These are phyloP conservation scores for Plasmodium gonderi DNA, from an alignment of 169 alveolate species.

Conservation along the genomic window DNA sequence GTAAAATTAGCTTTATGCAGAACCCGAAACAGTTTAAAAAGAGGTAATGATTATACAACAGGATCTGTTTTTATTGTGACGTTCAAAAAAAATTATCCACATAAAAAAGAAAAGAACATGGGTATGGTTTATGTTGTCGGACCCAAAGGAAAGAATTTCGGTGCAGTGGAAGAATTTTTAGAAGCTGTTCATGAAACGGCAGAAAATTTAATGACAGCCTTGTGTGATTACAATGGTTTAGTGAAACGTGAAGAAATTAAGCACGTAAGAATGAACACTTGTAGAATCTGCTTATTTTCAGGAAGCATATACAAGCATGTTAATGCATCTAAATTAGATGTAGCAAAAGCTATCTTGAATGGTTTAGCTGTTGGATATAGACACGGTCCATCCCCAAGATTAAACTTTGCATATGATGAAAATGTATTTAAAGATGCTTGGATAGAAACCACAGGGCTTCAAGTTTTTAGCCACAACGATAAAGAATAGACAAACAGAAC, in stretches of 20 bases:
- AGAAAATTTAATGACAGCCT: slow-evolving; percentile 85
- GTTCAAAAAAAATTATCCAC: slow-evolving; percentile 67
- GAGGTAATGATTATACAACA: slow-evolving; percentile 33
- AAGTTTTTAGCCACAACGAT: slow-evolving; percentile 54
- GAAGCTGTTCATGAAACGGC: slow-evolving; percentile 82
- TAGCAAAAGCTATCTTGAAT: slow-evolving; percentile 79
- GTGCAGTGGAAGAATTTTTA: slow-evolving; percentile 76
- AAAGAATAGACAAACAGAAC: background rate
- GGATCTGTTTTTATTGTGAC: slow-evolving; percentile 75
- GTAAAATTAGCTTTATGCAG: slow-evolving; percentile 69
- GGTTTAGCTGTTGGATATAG: slow-evolving; percentile 87
- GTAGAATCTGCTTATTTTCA: slow-evolving; percentile 82
- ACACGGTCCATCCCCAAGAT: slow-evolving; percentile 88
- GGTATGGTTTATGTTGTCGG: slow-evolving; percentile 83
- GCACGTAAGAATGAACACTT: slow-evolving; percentile 78
- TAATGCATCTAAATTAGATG: slow-evolving; percentile 80
- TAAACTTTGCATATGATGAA: slow-evolving; percentile 87
- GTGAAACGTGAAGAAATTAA: slow-evolving; percentile 83
- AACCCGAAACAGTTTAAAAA: slow-evolving; percentile 41
- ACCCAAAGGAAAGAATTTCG: slow-evolving; percentile 79
- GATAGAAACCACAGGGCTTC: slow-evolving; percentile 72
- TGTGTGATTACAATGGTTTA: slow-evolving; percentile 87
- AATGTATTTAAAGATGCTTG: slow-evolving; percentile 79
- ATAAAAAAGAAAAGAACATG: slow-evolving; percentile 78
- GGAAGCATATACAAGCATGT: slow-evolving; percentile 77